Evolutionary conservation across 768 basidiomycete genomes (phyloP), one percentile per base, ranked within the genome.

Genomic region (Suillus bovinus): DNA sequence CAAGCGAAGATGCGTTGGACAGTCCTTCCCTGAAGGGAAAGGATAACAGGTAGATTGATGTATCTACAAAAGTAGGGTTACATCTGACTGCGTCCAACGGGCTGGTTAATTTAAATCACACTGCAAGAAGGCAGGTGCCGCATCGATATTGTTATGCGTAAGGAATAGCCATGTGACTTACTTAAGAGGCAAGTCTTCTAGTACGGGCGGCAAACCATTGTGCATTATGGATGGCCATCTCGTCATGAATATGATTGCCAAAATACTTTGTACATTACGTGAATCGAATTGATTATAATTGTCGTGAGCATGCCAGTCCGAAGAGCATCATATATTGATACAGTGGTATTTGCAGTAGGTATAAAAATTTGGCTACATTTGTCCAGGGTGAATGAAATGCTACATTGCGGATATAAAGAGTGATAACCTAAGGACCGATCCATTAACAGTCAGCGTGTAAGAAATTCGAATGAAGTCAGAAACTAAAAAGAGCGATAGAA

Each of bases 401-500:
- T 61, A 64, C 63, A 64, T 20, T 56, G 24, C 7, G 42, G 38
- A 33, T 52, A 52, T n/a, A 13, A 27, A 50, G 16, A 41, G 13
- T 39, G 36, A 29, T 39, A 56, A 36, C 22, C 36, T 39, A 27
- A 27, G 29, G 49, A 27, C 24, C 29, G n/a, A 20, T 31, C 50
- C 17, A 22, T 13, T 22, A n/a, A 14, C 44, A n/a, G 29, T 52
- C 38, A 39, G 24, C 27, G 17, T 56, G 22, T 24, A 24, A 41
- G 36, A 61, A 10, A 60, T 61, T 33, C 50, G 6, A 52, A n/a
- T 52, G 5, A 31, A 52, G 29, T 60, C 61, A 22, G n/a, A 39
- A 62, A 72, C 64, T 61, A 61, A 69, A 56, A 56, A 70, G 11
- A 55, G 57, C 38, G 47, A 41, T 22, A 42, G 10, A 60, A 56